Evolutionary conservation across 805 yeast genomes (phyloP).

Genomic region (Zygotorulaspora danielsina): DNA sequence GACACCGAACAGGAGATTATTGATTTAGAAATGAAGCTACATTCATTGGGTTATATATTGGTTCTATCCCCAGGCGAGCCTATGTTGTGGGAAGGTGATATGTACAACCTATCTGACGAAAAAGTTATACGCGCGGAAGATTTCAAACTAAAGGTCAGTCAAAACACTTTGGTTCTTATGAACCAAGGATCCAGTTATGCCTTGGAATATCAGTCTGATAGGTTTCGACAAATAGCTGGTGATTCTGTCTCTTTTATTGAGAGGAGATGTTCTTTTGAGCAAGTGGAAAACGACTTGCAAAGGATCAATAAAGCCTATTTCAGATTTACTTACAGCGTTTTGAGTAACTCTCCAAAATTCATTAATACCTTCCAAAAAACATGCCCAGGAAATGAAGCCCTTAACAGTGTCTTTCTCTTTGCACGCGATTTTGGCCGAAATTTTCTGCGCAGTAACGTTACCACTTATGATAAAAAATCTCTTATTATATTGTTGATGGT

Average conservation of each 20-base stretch:
- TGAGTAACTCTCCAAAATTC: conserved; percentile 54
- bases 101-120: conserved; percentile 47
- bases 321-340: conserved; percentile 58
- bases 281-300: conserved; percentile 68
- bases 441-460: conserved; percentile 59
- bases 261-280: conserved; percentile 63
- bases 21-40: conserved; percentile 28
- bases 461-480: conserved; percentile 51
- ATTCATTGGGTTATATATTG: conserved; percentile 55
- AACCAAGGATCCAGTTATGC: conserved; percentile 59
- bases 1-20: conserved; percentile 32
- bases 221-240: conserved; percentile 54
- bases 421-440: conserved; percentile 79
- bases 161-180: conserved; percentile 22
- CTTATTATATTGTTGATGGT: conserved; percentile 67
- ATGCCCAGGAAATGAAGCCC: conserved; percentile 67
- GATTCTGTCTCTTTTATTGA: conserved; percentile 54
- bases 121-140: conserved; percentile 31
- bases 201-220: conserved; percentile 51
- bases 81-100: conserved; percentile 84
- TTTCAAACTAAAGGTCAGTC: conserved; percentile 19
- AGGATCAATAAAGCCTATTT: conserved; percentile 63
- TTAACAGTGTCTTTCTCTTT: conserved; percentile 69
- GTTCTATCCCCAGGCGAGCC: conserved; percentile 79
- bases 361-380: conserved; percentile 52